Evolutionary conservation across 345 rosid species (phyloP), one percentile per base, ranked within the genome.

Genomic region (Chamaenerion angustifolium): DNA sequence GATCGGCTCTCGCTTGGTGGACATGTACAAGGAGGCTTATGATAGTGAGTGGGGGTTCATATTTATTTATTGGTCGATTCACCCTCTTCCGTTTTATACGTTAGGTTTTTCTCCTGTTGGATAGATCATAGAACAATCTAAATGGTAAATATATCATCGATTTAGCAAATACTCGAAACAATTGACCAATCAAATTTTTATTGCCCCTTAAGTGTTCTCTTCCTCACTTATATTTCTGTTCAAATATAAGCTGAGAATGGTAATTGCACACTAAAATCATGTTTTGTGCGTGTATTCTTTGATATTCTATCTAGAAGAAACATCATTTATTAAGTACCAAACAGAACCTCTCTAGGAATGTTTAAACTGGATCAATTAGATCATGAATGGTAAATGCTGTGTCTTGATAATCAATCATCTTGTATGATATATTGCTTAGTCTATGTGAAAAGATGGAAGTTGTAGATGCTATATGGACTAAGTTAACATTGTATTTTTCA

Each of bases 21-120:
- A 88, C 76, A 75, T 76, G 97, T 88, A 85, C 77, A 88, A 93
- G 75, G 79, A 82, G 65, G 94, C 82, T 55, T 85, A 80, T 63
- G 97, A 93, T 27, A 85, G 97, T 93, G 69, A 62, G 90, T 60
- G 52, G 17, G 40, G 46, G 15, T 11, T 19, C 52, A n/a, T 12
- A n/a, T 23, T 15, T 11, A 42, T 14, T 23, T 14, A 16, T 12
- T 23, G 56, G 13, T 46, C 16, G 1, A 13, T 16, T 16, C 25
- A 13, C 7, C 3, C 13, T 21, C 5, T 19, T 23, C 25, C 27
- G 35, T 1, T 46, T 15, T 46, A 8, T 16, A 46, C 12, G 8
- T 17, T 16, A 10, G 4, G 8, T 46, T 45, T 8, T 46, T 45
- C n/a, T 45, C 48, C 8, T 12, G 25, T 46, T 5, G 12, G 27